Evolutionary conservation across 1,284 basidiomycete species (phyloP).

Genomic region (Cryptococcus deneoformans): DNA sequence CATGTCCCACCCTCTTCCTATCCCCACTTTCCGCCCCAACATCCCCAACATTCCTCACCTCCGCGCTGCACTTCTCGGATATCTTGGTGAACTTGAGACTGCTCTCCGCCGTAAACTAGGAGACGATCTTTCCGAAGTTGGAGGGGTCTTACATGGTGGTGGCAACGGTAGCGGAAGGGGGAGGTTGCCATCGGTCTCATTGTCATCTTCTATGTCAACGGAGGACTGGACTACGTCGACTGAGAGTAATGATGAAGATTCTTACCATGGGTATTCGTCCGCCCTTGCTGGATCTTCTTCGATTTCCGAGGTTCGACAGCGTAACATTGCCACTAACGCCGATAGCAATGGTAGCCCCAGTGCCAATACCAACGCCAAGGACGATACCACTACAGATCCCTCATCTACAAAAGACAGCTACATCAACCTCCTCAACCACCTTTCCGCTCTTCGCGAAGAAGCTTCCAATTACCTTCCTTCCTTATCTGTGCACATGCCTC

Average conservation of each 20-base stretch:
- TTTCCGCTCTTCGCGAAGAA: constrained; percentile 42
- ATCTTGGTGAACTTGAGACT: constrained; percentile 45
- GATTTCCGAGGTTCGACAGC: neutral
- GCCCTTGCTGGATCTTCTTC: neutral
- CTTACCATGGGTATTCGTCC: neutral
- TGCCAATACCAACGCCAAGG: neutral
- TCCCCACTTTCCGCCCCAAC: constrained; percentile 15
- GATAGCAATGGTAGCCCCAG: neutral
- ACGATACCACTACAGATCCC: neutral
- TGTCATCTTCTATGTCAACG: constrained; percentile 1
- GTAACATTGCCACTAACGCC: neutral
- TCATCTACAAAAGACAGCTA: constrained; percentile 9
- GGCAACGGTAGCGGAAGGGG: too few species aligned
- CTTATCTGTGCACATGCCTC: constrained; percentile 3
- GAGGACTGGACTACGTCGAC: constrained; percentile 3
- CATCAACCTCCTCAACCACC: constrained; percentile 29
- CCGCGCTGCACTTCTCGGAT: constrained; percentile 43
- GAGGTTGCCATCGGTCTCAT: neutral
- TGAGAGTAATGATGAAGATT: constrained; percentile 2
- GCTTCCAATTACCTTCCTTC: constrained; percentile 34
- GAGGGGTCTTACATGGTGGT: too few species aligned
- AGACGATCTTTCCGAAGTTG: neutral
- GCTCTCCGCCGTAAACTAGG: constrained; percentile 36
- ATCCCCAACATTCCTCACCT: constrained; percentile 31
- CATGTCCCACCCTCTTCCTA: constrained; percentile 10